Percentiles rank a stretch among this genome's conserved stretches.
phyloP scores from a whole-genome alignment of 2,329 filamentous ascomycete genomes.

The Nemania serpens region DNA sequence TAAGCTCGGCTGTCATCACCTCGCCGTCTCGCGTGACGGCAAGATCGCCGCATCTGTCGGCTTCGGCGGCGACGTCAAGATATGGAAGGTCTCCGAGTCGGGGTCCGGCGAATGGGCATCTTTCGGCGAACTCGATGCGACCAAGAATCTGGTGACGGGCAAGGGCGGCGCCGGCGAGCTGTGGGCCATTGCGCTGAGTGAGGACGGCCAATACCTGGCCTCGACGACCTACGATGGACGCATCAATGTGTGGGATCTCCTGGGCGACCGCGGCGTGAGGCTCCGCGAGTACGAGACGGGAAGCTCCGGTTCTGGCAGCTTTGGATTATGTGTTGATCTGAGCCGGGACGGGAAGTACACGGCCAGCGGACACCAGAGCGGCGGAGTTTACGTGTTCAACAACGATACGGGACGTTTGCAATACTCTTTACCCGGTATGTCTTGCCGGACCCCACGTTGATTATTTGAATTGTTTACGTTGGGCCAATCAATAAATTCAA shows the following conservation, averaged over 20 bases:
- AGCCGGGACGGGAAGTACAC: conserved; percentile 80
- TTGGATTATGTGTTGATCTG: conserved; percentile 86
- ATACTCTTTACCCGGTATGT: conserved; percentile 79
- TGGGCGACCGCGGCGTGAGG: conserved; percentile 60
- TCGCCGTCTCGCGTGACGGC: conserved; percentile 72
- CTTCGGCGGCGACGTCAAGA: conserved; percentile 85
- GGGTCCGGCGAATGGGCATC: conserved; percentile 60
- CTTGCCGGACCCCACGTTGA: conserved; percentile 30
- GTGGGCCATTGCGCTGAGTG: conserved; percentile 87
- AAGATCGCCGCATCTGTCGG: conserved; percentile 79
- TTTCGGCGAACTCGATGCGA: conserved; percentile 49
- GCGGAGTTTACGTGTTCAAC: conserved; percentile 91
- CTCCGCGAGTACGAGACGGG: conserved; percentile 84
- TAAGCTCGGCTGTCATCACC: conserved; percentile 88
- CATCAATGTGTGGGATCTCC: conserved; percentile 84
- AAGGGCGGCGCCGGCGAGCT: conserved; percentile 65
- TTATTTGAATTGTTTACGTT: background rate
- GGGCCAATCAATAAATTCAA: background rate
- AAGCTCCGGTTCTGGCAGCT: conserved; percentile 74
- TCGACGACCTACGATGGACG: conserved; percentile 85
- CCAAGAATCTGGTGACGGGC: conserved; percentile 39
- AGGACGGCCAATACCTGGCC: conserved; percentile 83
- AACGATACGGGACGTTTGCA: conserved; percentile 84
- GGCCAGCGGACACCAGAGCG: conserved; percentile 91
- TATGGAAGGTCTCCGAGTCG: conserved; percentile 73